Conservation (phyloP, 129 eudicot species). For the Glebionis coronaria region DNA sequence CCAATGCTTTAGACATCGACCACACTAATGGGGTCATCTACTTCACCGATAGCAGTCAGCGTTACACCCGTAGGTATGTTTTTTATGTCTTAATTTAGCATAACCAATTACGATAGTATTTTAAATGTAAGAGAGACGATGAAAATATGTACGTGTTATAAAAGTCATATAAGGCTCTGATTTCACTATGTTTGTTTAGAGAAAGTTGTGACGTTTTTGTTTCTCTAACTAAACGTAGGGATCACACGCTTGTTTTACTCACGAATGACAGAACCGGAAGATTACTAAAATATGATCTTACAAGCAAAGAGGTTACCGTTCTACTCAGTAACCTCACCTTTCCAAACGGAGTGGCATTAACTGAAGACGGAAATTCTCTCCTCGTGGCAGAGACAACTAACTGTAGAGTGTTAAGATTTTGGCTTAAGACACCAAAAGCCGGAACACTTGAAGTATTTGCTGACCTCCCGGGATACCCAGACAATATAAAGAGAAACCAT, state of each 20-base stretch:
- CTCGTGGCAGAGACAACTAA: constrained; percentile 61
- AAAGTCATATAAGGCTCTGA: no score
- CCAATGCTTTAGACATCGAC: constrained; percentile 77
- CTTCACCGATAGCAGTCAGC: constrained; percentile 76
- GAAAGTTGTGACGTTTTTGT: neutral
- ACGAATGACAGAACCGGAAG: constrained; percentile 70
- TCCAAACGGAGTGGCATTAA: constrained; percentile 82
- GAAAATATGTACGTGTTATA: no score
- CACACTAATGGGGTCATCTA: constrained; percentile 45
- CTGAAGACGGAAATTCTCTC: constrained; percentile 60
- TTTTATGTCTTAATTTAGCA: neutral
- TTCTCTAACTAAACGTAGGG: constrained; percentile 25
- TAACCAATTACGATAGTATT: neutral
- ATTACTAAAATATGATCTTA: constrained; percentile 51
- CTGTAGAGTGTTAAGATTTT: constrained; percentile 50
- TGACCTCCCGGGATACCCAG: constrained; percentile 64
- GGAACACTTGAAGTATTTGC: constrained; percentile 49
- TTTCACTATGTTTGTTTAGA: neutral
- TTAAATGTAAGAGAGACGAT: no score
- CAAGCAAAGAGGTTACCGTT: constrained; percentile 48
- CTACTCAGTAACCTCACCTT: constrained; percentile 53
- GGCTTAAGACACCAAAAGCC: constrained; percentile 61
- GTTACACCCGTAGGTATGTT: constrained; percentile 61
- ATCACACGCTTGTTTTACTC: constrained; percentile 35
- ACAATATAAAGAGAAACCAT: constrained; percentile 56